phyloP scores from a whole-genome alignment of 2,329 filamentous ascomycete genomes.

The Fusarium citri region DNA sequence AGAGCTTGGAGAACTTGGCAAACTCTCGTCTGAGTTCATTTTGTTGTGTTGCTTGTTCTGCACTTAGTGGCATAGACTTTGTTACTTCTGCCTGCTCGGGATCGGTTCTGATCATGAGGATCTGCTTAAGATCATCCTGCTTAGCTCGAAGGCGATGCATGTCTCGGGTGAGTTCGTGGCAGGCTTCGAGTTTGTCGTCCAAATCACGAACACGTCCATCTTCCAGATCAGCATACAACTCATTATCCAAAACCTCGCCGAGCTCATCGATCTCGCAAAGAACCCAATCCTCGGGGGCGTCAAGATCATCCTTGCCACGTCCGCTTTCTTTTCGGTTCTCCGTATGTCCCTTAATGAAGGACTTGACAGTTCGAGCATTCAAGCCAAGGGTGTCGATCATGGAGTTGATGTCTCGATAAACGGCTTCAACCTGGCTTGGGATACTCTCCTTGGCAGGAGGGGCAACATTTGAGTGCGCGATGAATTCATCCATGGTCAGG shows the following conservation, averaged over 20 bases:
- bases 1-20: constrained; percentile 76
- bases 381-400: constrained; percentile 95
- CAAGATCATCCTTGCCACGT: constrained; percentile 75
- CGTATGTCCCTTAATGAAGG: constrained; percentile 75
- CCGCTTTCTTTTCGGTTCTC: constrained; percentile 64
- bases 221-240: constrained; percentile 74
- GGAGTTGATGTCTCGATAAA: constrained; percentile 85
- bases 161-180: constrained; percentile 76
- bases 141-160: constrained; percentile 78
- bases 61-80: constrained; percentile 79
- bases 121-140: constrained; percentile 80
- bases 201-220: constrained; percentile 76
- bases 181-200: constrained; percentile 74
- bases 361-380: constrained; percentile 76
- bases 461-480: constrained; percentile 68
- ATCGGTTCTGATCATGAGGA: constrained; percentile 77
- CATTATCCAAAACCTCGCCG: constrained; percentile 69
- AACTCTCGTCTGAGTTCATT: constrained; percentile 84
- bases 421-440: constrained; percentile 71
- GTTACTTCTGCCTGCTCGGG: constrained; percentile 73
- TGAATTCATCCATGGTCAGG: constrained; percentile 73
- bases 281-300: constrained; percentile 75
- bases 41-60: constrained; percentile 86
- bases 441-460: constrained; percentile 67
- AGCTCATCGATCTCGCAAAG: constrained; percentile 81